Base-by-base conservation (phyloP, 2,329 filamentous ascomycete genomes). In the Fusarium piperis region DNA sequence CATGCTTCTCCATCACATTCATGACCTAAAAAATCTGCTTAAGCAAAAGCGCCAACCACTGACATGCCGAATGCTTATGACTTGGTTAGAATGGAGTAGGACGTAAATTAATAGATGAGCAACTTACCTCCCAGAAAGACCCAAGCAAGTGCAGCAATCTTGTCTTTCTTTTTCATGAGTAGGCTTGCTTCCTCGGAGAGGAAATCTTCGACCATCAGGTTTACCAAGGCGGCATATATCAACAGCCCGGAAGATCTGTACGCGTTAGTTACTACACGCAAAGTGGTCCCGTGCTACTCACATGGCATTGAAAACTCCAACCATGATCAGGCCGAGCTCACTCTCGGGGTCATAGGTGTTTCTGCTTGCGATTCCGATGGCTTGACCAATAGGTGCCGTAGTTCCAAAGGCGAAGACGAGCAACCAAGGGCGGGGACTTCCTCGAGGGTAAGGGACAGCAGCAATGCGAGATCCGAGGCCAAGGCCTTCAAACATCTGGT, bases 381-480 rank as follows among this genome's bases (percentile, higher is more conserved):
- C 89, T 74, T 92, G 89, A 1, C 90, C 90, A 48, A 91, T 87
- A 4, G 90, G 90, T 0, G 88, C 88, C 0, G 90, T 92, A 10
- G 86, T 88, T 16, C 89, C 90, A 69, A 91, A 92, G 15, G 89
- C 89, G 13, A 89, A 73, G 3, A 91, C 88, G 16, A 91, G 81
- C 1, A 89, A 64, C 89, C 89, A 91, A 0, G 90, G 90, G 28
- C 87, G 86, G 69, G 84, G 77, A 76, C 88, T 90, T 28, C 81
- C 83, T 65, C 85, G 85, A 16, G 86, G 85, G 68, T 90, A 91
- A 2, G 89, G 85, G 6, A 93, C 89, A 18, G 87, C 89, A 20
- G 91, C 91, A 73, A 94, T 93, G 65, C 92, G 90, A 1, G 90
- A 90, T 20, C 92, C 92, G 0, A 93, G 86, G 44, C 91, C 91